Evolutionary conservation across 1,139 yeast genomes (phyloP).

Genomic region (Debaryomyces robertsiae): DNA sequence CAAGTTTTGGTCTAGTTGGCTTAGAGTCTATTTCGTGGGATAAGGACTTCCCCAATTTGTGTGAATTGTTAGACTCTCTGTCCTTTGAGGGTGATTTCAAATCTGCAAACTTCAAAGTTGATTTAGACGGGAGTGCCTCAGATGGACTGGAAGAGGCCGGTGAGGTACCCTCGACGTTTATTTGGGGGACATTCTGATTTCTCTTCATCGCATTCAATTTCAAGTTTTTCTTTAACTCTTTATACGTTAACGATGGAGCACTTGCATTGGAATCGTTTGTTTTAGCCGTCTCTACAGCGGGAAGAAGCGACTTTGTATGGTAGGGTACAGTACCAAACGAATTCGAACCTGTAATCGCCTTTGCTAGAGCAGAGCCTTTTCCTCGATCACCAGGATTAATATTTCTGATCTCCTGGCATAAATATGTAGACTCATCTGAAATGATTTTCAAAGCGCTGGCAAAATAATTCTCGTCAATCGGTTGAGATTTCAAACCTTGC

Average conservation of each 20-base stretch:
- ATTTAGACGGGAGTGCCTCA: slow-evolving; percentile 8
- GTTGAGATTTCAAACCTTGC: slow-evolving; percentile 17
- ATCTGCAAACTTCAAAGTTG: slow-evolving; percentile 31
- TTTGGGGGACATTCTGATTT: slow-evolving; percentile 15
- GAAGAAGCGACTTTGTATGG: slow-evolving; percentile 45
- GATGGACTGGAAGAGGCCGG: background rate
- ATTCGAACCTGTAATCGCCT: slow-evolving; percentile 49
- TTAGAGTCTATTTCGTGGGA: slow-evolving; percentile 31
- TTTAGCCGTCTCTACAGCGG: slow-evolving; percentile 30
- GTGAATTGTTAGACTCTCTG: slow-evolving; percentile 12
- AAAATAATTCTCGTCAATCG: slow-evolving; percentile 34
- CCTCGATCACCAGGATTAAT: slow-evolving; percentile 47
- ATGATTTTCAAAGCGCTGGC: slow-evolving; percentile 33
- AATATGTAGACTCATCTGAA: slow-evolving; percentile 41
- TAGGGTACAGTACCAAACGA: slow-evolving; percentile 43
- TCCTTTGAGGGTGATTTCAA: slow-evolving; percentile 20
- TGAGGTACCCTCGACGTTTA: slow-evolving; percentile 11
- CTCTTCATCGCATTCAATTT: slow-evolving; percentile 17
- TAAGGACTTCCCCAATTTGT: slow-evolving; percentile 28
- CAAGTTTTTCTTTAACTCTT: slow-evolving; percentile 39
- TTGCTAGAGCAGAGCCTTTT: slow-evolving; percentile 48
- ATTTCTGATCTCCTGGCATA: slow-evolving; percentile 40
- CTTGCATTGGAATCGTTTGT: slow-evolving; percentile 15
- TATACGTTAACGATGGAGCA: slow-evolving; percentile 33
- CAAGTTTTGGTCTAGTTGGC: slow-evolving; percentile 35